phyloP scores from a whole-genome alignment of 495 filamentous ascomycete species.

The Neurospora intermedia region DNA sequence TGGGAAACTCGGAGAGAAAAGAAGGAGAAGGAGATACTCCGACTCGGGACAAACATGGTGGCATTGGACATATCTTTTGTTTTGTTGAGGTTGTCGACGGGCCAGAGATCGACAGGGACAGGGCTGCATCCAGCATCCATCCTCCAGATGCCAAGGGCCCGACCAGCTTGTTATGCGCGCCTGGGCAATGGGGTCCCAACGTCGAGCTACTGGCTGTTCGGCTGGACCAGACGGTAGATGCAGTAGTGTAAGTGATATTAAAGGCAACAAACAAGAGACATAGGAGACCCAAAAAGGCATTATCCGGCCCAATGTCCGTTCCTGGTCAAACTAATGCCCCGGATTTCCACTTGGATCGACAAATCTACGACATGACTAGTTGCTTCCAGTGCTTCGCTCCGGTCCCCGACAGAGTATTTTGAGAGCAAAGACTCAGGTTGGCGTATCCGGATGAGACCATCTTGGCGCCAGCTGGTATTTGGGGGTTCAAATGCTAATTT shows the following conservation, averaged over 20 bases:
- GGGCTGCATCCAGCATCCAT: neutral
- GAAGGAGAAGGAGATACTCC: neutral
- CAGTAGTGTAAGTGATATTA: neutral
- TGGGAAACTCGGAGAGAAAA: neutral
- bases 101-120: neutral
- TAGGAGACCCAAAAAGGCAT: neutral
- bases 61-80: neutral
- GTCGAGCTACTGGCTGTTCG: neutral
- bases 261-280: neutral
- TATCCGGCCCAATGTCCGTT: neutral
- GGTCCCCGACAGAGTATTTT: neutral
- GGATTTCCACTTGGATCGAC: conserved; percentile 1
- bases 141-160: neutral
- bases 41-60: neutral
- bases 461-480: neutral
- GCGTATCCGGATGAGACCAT: neutral
- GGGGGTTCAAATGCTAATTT: neutral
- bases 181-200: neutral
- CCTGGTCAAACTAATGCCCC: neutral
- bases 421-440: neutral
- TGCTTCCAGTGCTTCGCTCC: neutral
- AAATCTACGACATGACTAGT: neutral
- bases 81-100: neutral
- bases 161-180: neutral
- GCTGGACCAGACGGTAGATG: neutral